Conservation (phyloP, 345 rosid genomes). For the Moricandia arvensis region DNA sequence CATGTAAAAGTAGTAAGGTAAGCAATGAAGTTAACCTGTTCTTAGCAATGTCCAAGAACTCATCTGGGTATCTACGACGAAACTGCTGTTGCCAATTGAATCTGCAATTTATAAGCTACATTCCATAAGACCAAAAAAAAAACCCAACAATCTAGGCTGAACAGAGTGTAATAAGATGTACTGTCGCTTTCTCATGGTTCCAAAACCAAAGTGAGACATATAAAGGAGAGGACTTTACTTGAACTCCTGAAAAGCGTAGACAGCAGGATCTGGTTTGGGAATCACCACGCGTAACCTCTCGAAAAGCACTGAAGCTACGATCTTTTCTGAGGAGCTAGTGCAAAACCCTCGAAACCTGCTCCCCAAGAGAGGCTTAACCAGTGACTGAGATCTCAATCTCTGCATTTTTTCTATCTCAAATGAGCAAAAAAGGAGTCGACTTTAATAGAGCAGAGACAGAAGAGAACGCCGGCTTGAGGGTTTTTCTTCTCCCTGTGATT, state of each 20-base stretch:
- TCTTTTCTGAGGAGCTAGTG: constrained; percentile 59
- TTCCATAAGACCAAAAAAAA: too few species aligned
- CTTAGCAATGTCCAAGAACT: constrained; percentile 83
- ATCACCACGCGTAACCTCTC: constrained; percentile 91
- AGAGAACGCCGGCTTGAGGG: constrained; percentile 8
- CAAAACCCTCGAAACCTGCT: constrained; percentile 47
- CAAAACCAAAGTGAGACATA: neutral
- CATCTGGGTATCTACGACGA: constrained; percentile 85
- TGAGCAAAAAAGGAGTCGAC: neutral
- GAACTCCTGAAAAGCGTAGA: constrained; percentile 92
- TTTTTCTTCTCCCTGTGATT: neutral
- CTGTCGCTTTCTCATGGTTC: constrained; percentile 5
- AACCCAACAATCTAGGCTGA: too few species aligned
- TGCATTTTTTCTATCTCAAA: constrained; percentile 44
- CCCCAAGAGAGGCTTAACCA: constrained; percentile 35
- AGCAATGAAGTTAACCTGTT: constrained; percentile 46
- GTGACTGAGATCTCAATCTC: constrained; percentile 35
- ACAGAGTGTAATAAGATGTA: neutral
- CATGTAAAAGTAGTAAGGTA: neutral
- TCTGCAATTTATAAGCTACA: too few species aligned
- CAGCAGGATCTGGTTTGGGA: constrained; percentile 86
- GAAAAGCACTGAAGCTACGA: constrained; percentile 85
- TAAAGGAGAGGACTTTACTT: constrained; percentile 49
- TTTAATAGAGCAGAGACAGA: neutral
- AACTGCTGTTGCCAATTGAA: constrained; percentile 89